Evolutionary conservation across 1,284 basidiomycete species (phyloP).

Genomic region (Cryptococcus neoformans): DNA sequence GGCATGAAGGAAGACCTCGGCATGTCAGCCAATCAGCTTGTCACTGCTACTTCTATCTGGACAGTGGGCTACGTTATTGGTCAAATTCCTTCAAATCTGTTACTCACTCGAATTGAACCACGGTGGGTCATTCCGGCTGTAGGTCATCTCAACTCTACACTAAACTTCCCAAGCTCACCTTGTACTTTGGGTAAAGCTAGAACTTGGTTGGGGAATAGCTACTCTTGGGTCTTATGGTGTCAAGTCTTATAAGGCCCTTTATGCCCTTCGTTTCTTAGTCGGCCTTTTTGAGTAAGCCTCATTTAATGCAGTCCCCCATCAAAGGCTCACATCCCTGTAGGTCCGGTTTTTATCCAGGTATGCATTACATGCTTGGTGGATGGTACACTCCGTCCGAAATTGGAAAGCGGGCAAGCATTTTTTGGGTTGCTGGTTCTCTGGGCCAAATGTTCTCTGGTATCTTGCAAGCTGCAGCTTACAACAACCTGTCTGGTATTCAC

Average conservation of each 20-base stretch:
- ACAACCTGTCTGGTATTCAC: constrained; percentile 29
- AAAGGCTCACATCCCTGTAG: constrained; percentile 5
- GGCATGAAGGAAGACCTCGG: constrained; percentile 68
- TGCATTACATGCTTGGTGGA: constrained; percentile 32
- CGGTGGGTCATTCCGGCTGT: constrained; percentile 30
- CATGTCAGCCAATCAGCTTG: constrained; percentile 35
- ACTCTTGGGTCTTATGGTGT: constrained; percentile 36
- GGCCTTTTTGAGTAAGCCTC: constrained; percentile 29
- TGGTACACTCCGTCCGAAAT: constrained; percentile 42
- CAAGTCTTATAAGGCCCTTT: constrained; percentile 22
- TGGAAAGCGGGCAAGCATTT: constrained; percentile 38
- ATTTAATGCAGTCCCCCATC: no score
- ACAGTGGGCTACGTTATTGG: constrained; percentile 41
- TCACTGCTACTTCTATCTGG: constrained; percentile 32
- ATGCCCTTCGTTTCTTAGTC: constrained; percentile 36
- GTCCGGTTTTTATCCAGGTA: constrained; percentile 38
- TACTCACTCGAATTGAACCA: constrained; percentile 39
- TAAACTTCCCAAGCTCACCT: no score
- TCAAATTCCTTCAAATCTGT: constrained; percentile 39
- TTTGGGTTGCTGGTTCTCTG: constrained; percentile 31
- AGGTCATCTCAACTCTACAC: constrained; percentile 1
- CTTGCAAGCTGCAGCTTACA: constrained; percentile 41
- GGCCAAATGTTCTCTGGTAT: constrained; percentile 40
- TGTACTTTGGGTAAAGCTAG: constrained; percentile 17
- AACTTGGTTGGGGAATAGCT: constrained; percentile 37